phyloP scores from a whole-genome alignment of 2,329 filamentous ascomycete species.

The Ascochyta viciae-villosae region DNA sequence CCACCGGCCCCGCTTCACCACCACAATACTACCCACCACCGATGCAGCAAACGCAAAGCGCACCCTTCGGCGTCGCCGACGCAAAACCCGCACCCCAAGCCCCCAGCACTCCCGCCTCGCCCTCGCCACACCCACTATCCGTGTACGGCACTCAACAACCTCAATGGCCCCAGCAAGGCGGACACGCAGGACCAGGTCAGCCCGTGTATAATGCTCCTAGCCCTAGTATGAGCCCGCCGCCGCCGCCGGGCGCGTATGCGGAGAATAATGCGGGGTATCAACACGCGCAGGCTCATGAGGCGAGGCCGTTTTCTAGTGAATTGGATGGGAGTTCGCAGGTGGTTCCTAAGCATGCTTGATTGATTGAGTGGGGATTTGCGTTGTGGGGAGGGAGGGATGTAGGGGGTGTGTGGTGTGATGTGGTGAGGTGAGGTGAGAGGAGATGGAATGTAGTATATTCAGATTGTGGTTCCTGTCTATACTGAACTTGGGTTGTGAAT shows the following conservation, averaged over 20 bases:
- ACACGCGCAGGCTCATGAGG: conserved; percentile 6
- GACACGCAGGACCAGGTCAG: conserved; percentile 14
- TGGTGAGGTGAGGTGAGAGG: too few species aligned
- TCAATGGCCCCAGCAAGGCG: conserved; percentile 27
- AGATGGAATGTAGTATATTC: too few species aligned
- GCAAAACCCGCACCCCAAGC: conserved; percentile 28
- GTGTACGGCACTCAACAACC: conserved; percentile 15
- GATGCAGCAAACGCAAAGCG: conserved; percentile 22
- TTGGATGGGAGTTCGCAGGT: conserved; percentile 21
- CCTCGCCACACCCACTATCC: not conserved
- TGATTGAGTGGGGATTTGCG: too few species aligned
- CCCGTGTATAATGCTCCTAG: conserved; percentile 18
- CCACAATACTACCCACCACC: conserved; percentile 28
- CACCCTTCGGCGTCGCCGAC: conserved; percentile 27
- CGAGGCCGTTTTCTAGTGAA: conserved; percentile 31
- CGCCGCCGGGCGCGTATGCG: conserved; percentile 20
- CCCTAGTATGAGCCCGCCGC: conserved; percentile 20
- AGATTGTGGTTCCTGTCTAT: too few species aligned
- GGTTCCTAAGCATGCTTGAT: too few species aligned
- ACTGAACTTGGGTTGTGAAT: too few species aligned
- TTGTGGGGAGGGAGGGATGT: too few species aligned
- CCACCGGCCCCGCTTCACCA: conserved; percentile 11
- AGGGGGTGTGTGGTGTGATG: too few species aligned
- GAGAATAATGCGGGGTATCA: conserved; percentile 7
- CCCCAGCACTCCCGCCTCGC: conserved; percentile 19